These are phyloP conservation scores for Westerdykella ornata DNA, from an alignment of 2,329 filamentous ascomycete species.

Conservation along the genomic window DNA sequence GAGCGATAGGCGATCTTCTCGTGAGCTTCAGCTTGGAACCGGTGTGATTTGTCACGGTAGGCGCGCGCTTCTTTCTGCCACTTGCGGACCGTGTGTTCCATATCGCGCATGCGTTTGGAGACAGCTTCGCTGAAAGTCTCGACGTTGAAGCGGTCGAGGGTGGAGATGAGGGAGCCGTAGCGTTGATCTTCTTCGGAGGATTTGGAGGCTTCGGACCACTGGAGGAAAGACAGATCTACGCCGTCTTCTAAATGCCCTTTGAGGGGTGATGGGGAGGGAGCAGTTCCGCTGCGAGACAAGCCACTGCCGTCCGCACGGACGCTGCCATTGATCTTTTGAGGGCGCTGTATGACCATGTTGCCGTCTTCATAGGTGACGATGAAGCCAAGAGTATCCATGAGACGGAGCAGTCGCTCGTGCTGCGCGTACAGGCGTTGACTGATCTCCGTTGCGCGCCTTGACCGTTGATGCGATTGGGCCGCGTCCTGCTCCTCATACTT, in stretches of 20 bases:
- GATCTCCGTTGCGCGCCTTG: slow-evolving; percentile 69
- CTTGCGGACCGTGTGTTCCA: slow-evolving; percentile 87
- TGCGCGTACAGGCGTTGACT: slow-evolving; percentile 77
- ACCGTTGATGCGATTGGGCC: slow-evolving; percentile 61
- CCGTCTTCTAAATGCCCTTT: slow-evolving; percentile 54
- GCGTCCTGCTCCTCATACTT: slow-evolving; percentile 43
- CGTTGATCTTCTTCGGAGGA: slow-evolving; percentile 61
- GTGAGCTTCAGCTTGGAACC: slow-evolving; percentile 74
- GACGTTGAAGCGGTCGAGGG: slow-evolving; percentile 71
- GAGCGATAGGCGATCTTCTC: slow-evolving; percentile 94
- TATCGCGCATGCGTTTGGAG: slow-evolving; percentile 83
- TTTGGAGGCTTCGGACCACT: slow-evolving; percentile 71
- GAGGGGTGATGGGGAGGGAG: slow-evolving; percentile 50
- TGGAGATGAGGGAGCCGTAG: slow-evolving; percentile 67
- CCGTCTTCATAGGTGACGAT: slow-evolving; percentile 67
- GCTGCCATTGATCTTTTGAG: slow-evolving; percentile 50
- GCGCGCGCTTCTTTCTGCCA: slow-evolving; percentile 82
- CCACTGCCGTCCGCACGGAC: slow-evolving; percentile 37
- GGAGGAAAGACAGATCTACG: slow-evolving; percentile 64
- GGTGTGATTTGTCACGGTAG: slow-evolving; percentile 81
- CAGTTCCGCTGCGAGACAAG: slow-evolving; percentile 48
- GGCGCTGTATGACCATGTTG: slow-evolving; percentile 68
- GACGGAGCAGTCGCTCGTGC: slow-evolving; percentile 72
- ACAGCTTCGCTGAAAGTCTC: slow-evolving; percentile 80
- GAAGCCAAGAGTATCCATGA: slow-evolving; percentile 84